Percentiles rank a stretch among this genome's conserved stretches.
Conservation (phyloP, 2,329 filamentous ascomycete species). For the Byssochlamys sp. region DNA sequence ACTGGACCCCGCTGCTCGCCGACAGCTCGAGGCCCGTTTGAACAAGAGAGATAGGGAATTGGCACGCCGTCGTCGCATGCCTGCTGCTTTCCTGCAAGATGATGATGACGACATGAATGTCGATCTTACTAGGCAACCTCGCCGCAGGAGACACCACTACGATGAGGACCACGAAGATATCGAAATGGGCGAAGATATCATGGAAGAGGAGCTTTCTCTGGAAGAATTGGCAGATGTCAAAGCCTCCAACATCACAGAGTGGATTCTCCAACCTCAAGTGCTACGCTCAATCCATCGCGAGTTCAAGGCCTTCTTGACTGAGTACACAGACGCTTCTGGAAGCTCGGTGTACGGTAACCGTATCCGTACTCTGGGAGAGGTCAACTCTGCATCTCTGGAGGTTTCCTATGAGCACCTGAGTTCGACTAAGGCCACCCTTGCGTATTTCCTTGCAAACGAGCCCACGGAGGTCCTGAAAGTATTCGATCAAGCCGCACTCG, state of each 20-base stretch:
- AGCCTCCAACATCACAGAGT: conserved; percentile 83
- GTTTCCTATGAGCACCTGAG: conserved; percentile 91
- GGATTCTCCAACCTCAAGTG: conserved; percentile 82
- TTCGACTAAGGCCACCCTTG: conserved; percentile 81
- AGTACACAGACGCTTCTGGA: conserved; percentile 82
- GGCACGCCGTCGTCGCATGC: conserved; percentile 50
- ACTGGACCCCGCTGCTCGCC: conserved; percentile 47
- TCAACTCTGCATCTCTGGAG: conserved; percentile 92
- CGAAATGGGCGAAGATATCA: conserved; percentile 82
- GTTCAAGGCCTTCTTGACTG: conserved; percentile 94
- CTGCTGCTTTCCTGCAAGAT: conserved; percentile 54
- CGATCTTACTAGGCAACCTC: conserved; percentile 75
- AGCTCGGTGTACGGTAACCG: conserved; percentile 90
- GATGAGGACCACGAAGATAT: conserved; percentile 87
- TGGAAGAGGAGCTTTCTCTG: conserved; percentile 88
- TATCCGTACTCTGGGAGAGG: conserved; percentile 87
- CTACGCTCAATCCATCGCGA: conserved; percentile 89
- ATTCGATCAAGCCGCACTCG: conserved; percentile 93
- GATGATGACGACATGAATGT: conserved; percentile 79
- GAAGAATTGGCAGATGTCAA: conserved; percentile 90
- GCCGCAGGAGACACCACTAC: conserved; percentile 77
- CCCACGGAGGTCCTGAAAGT: conserved; percentile 91
- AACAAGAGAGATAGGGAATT: conserved; percentile 54
- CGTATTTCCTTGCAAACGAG: conserved; percentile 91
- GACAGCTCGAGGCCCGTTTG: conserved; percentile 53